A percentile compares a stretch with the other conserved stretches of the same genome.
These are phyloP conservation scores for Kwoniella dejecticola DNA, from an alignment of 768 basidiomycete genomes.

Conservation along the genomic window DNA sequence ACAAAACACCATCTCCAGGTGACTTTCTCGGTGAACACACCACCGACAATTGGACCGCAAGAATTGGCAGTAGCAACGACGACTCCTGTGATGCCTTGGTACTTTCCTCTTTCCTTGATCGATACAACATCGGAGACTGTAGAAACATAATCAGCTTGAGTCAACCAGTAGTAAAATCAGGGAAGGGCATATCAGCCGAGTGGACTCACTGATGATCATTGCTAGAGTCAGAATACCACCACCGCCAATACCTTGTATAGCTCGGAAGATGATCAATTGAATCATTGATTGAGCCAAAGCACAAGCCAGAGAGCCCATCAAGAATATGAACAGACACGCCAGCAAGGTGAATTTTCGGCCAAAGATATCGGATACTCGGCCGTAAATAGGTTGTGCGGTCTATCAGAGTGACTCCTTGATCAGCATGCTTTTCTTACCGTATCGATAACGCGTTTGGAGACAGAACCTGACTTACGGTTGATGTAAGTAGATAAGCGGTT, in stretches of 20 bases:
- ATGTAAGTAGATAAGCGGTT: constrained; percentile 68
- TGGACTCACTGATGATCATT: constrained; percentile 65
- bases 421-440: neutral
- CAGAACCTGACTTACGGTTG: constrained; percentile 46
- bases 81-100: constrained; percentile 71
- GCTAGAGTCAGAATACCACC: constrained; percentile 70
- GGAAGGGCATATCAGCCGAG: neutral
- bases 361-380: constrained; percentile 56
- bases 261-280: constrained; percentile 70
- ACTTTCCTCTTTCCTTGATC: constrained; percentile 67
- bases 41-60: constrained; percentile 70
- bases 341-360: constrained; percentile 65
- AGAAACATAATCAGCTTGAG: neutral
- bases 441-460: neutral
- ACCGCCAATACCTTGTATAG: constrained; percentile 70
- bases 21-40: constrained; percentile 65
- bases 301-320: constrained; percentile 67
- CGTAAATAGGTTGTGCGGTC: constrained; percentile 63
- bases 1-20: constrained; percentile 73
- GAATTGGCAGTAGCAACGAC: constrained; percentile 66
- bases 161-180: neutral
- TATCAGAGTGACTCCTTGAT: neutral
- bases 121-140: constrained; percentile 67
- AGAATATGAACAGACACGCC: constrained; percentile 65
- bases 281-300: constrained; percentile 67